These are phyloP conservation scores for Graphilbum fragrans DNA, from an alignment of 2,329 filamentous ascomycete species.

Conservation along the genomic window DNA sequence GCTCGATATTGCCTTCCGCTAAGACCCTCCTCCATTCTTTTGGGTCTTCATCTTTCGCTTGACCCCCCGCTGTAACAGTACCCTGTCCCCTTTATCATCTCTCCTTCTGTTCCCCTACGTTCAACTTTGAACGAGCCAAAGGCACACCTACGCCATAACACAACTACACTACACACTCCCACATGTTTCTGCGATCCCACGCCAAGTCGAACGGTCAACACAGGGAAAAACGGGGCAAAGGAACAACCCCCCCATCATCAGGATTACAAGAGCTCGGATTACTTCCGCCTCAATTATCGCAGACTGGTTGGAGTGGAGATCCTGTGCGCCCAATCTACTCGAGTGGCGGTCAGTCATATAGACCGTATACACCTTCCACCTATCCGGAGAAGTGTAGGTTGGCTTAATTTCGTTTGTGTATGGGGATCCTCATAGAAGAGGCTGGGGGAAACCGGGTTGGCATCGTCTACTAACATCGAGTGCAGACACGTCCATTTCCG, in stretches of 20 bases:
- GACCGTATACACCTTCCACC: constrained; percentile 7
- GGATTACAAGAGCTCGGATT: constrained; percentile 25
- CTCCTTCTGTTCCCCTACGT: too few species aligned
- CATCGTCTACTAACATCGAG: neutral
- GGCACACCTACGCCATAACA: neutral
- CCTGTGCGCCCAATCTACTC: constrained; percentile 13
- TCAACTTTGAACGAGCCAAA: too few species aligned
- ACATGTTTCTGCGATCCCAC: constrained; percentile 35
- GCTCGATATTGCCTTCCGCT: too few species aligned
- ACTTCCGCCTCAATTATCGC: constrained; percentile 12
- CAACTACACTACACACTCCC: constrained; percentile 8
- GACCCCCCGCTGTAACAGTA: too few species aligned
- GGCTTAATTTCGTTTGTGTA: neutral
- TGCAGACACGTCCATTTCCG: constrained; percentile 25
- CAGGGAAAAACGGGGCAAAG: constrained; percentile 24
- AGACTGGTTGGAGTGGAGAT: constrained; percentile 15
- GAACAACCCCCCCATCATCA: constrained; percentile 18
- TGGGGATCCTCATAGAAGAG: neutral
- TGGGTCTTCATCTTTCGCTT: too few species aligned
- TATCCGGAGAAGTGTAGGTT: constrained; percentile 23
- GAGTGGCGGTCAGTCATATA: constrained; percentile 14
- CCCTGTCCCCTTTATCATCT: too few species aligned
- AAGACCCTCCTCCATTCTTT: too few species aligned
- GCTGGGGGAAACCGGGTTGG: too few species aligned
- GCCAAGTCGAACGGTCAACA: constrained; percentile 23